Percentiles rank a stretch among this genome's conserved stretches.
Evolutionary conservation across 2,329 filamentous ascomycete species (phyloP).

Genomic region (Alternaria metachromatica): DNA sequence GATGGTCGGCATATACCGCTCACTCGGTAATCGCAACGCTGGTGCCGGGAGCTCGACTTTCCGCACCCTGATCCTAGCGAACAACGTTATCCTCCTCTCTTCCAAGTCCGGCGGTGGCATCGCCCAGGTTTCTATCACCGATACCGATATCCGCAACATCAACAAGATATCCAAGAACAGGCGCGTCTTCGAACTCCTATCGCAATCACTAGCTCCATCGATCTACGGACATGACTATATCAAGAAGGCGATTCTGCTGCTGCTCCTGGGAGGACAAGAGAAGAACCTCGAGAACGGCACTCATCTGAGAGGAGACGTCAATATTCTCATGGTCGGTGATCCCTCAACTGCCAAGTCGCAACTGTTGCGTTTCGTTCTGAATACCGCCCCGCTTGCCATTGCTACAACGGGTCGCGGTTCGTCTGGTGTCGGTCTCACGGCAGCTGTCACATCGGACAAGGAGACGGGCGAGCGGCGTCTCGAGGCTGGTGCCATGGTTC

Average conservation of each 20-base stretch:
- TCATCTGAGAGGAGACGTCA: conserved; percentile 97
- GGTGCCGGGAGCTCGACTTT: conserved; percentile 91
- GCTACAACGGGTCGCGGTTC: conserved; percentile 96
- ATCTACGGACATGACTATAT: conserved; percentile 98
- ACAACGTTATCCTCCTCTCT: conserved; percentile 92
- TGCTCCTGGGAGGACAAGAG: conserved; percentile 94
- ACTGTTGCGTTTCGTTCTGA: conserved; percentile 92
- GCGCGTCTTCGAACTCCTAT: conserved; percentile 89
- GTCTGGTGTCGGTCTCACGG: conserved; percentile 95
- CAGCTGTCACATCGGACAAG: conserved; percentile 94
- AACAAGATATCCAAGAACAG: conserved; percentile 96
- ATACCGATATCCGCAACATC: conserved; percentile 97
- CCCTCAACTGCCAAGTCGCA: conserved; percentile 99
- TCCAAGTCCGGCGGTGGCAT: conserved; percentile 96
- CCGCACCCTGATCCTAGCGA: conserved; percentile 90
- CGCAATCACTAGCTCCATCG: conserved; percentile 92
- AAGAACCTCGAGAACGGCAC: conserved; percentile 99
- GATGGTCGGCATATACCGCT: conserved; percentile 94
- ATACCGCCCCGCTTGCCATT: conserved; percentile 94
- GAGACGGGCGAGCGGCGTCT: conserved; percentile 94
- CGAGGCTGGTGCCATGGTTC: conserved; percentile 98
- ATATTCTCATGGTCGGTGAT: conserved; percentile 98
- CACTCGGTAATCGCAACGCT: conserved; percentile 92
- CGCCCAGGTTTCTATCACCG: conserved; percentile 89
- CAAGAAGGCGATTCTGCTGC: conserved; percentile 95